phyloP scores from a whole-genome alignment of 805 yeast genomes.

The Lipomyces starkeyi region DNA sequence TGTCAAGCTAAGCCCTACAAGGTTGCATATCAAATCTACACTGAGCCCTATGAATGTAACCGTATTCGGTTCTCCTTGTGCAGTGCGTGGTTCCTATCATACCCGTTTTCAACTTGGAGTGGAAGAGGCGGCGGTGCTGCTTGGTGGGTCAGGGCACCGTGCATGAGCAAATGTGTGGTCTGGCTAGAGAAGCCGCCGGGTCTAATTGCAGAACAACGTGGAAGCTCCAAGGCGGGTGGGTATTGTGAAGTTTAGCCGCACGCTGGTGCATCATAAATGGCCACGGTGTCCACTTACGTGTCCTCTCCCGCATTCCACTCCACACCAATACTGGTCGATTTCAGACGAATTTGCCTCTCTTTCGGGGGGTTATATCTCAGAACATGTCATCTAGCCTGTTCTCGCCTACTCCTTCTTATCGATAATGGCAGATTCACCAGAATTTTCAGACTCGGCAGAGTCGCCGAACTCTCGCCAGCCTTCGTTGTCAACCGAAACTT shows the following conservation, averaged over 20 bases:
- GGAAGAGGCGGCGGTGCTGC: too few relatives aligned
- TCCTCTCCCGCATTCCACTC: slow-evolving; percentile 14
- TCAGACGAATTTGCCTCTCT: background rate
- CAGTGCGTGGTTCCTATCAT: too few relatives aligned
- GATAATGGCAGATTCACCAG: slow-evolving; percentile 15
- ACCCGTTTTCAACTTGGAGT: too few relatives aligned
- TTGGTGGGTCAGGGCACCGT: slow-evolving; percentile 9
- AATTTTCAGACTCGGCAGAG: slow-evolving; percentile 3
- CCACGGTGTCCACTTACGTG: slow-evolving; percentile 22
- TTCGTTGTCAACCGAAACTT: background rate
- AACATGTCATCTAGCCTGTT: slow-evolving; percentile 13
- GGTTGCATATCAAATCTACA: background rate
- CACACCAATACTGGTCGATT: background rate
- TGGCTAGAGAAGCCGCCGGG: background rate
- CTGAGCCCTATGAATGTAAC: background rate
- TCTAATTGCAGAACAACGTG: background rate
- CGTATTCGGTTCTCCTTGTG: background rate
- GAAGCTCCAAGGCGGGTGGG: too few relatives aligned
- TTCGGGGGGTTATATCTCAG: background rate
- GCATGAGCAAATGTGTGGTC: background rate
- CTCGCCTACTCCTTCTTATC: background rate
- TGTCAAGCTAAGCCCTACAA: background rate
- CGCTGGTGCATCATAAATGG: background rate
- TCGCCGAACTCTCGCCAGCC: background rate
- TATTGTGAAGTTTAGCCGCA: too few relatives aligned